Evolutionary conservation across 345 rosid species (phyloP).

Genomic region (Citrus mangshanensis): DNA sequence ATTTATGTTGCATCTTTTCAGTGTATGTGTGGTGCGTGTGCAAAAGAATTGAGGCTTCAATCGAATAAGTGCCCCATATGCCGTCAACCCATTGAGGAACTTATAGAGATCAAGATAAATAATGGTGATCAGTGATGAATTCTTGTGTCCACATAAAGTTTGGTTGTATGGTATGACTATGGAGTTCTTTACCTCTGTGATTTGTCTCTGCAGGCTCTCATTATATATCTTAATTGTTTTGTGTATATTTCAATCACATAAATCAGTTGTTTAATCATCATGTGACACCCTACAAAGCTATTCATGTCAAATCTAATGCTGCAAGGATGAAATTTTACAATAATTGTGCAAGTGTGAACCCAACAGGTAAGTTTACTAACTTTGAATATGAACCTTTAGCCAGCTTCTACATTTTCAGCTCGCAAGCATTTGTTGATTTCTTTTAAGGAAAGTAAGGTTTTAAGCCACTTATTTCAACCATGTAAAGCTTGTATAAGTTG

Average conservation of each 20-base stretch:
- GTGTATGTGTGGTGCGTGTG: slow-evolving; percentile 87
- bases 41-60: slow-evolving; percentile 71
- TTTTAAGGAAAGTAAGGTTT: background rate
- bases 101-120: slow-evolving; percentile 76
- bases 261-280: slow-evolving; percentile 9
- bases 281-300: background rate
- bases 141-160: slow-evolving; percentile 27
- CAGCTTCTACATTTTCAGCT: slow-evolving; percentile 6
- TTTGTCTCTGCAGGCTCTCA: slow-evolving; percentile 2
- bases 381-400: background rate
- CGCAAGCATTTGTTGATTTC: slow-evolving; percentile 9
- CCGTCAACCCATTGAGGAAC: slow-evolving; percentile 71
- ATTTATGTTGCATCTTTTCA: slow-evolving; percentile 28
- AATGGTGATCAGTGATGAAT: slow-evolving; percentile 36
- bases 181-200: slow-evolving; percentile 1
- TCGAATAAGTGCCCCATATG: slow-evolving; percentile 93
- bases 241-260: slow-evolving; percentile 26
- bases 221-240: slow-evolving; percentile 3
- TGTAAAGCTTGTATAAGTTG: slow-evolving; percentile 14
- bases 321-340: background rate
- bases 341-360: slow-evolving; percentile 2
- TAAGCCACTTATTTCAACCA: slow-evolving; percentile 1
- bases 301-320: background rate
- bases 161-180: slow-evolving; percentile 23
- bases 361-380: background rate